Conservation (phyloP, 495 filamentous ascomycete species). For the Neurospora sp. region DNA sequence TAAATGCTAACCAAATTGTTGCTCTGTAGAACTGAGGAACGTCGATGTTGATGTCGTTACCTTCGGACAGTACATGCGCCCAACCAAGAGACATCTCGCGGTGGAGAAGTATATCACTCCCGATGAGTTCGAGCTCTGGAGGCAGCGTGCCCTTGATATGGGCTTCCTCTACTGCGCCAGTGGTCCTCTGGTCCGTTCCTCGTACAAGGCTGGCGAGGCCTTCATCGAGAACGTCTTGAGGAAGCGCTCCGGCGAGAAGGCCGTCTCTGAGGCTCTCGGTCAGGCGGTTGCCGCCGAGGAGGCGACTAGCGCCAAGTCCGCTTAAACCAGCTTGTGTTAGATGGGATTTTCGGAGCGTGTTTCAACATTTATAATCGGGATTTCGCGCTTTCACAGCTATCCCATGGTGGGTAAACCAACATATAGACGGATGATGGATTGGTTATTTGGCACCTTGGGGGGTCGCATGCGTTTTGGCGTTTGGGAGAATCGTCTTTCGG, state of each 20-base stretch:
- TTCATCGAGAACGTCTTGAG: conserved; percentile 98
- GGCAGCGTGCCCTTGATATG: conserved; percentile 80
- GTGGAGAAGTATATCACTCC: conserved; percentile 91
- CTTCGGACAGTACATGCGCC: conserved; percentile 98
- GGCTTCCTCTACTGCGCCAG: conserved; percentile 95
- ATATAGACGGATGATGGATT: conserved; percentile 1
- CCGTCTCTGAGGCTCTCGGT: conserved; percentile 10
- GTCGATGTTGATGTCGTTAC: conserved; percentile 87
- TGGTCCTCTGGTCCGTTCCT: conserved; percentile 83
- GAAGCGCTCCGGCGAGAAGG: conserved; percentile 57
- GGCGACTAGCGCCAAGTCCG: conserved; percentile 3
- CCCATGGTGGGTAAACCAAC: conserved; percentile 2
- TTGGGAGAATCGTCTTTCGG: background rate
- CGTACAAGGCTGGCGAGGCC: conserved; percentile 94
- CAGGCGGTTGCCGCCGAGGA: conserved; percentile 17
- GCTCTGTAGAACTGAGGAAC: conserved; percentile 54
- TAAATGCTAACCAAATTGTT: background rate
- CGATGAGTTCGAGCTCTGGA: conserved; percentile 82
- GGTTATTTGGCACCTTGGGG: background rate
- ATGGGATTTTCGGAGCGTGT: conserved; percentile 5
- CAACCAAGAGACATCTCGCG: conserved; percentile 94
- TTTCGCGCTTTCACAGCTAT: conserved; percentile 3
- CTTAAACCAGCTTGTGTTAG: conserved; percentile 1
- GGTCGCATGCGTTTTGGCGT: conserved; percentile 11
- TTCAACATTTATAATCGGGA: conserved; percentile 1